phyloP scores from a whole-genome alignment of 2,329 filamentous ascomycete species.

The Claviceps paspali region DNA sequence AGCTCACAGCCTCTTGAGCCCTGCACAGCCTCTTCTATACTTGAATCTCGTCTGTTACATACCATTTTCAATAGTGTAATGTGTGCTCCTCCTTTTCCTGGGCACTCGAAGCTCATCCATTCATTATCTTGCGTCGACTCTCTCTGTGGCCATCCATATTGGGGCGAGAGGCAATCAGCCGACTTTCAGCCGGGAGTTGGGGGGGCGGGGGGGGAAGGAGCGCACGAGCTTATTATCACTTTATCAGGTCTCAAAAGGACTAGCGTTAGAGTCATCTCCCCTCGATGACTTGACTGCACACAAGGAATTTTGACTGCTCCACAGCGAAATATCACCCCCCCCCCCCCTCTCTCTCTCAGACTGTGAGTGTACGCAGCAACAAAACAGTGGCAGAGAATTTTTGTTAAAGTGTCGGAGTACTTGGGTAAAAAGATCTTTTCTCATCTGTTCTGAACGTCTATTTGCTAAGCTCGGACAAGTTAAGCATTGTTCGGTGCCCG shows the following conservation, averaged over 20 bases:
- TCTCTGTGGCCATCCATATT: too few species aligned
- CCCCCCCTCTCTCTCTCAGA: too few species aligned
- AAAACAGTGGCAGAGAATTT: not conserved
- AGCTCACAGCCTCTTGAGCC: too few species aligned
- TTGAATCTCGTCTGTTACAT: too few species aligned
- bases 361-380: slow-evolving; percentile 6
- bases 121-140: too few species aligned
- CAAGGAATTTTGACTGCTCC: slow-evolving; percentile 26
- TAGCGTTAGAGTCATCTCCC: slow-evolving; percentile 26
- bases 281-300: slow-evolving; percentile 19
- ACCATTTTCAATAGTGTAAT: too few species aligned
- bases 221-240: slow-evolving; percentile 20
- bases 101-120: too few species aligned
- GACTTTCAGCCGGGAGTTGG: slow-evolving; percentile 17
- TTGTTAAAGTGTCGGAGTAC: not conserved
- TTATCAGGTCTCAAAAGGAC: slow-evolving; percentile 20
- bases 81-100: too few species aligned
- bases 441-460: not conserved
- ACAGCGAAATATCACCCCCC: slow-evolving; percentile 20
- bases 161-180: slow-evolving; percentile 6
- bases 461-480: not conserved
- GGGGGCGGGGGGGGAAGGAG: too few species aligned
- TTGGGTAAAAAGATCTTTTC: not conserved
- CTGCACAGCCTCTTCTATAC: too few species aligned
- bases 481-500: not conserved